Conservation (phyloP, 192 early-diverging fungal genomes). For the Backusella luteola region DNA sequence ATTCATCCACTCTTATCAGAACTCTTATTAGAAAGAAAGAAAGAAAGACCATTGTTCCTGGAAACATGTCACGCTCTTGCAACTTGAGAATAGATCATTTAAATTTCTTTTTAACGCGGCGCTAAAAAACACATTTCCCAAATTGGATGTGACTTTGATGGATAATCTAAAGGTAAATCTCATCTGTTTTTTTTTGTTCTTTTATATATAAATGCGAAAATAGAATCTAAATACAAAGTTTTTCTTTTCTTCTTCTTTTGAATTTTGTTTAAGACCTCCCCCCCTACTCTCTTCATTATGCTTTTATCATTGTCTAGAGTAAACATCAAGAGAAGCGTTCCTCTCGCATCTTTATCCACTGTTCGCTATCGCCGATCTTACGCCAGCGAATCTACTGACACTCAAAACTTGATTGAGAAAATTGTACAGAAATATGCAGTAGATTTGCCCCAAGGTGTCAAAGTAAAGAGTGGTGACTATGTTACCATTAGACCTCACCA, state of each 20-base stretch:
- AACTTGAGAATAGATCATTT: neutral
- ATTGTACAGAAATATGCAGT: slow-evolving; percentile 92
- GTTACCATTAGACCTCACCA: slow-evolving; percentile 90
- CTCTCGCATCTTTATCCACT: neutral
- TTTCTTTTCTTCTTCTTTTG: neutral
- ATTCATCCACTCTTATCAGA: neutral
- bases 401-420: slow-evolving; percentile 92
- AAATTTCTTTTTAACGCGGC: neutral
- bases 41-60: neutral
- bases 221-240: neutral
- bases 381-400: slow-evolving; percentile 23
- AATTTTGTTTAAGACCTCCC: neutral
- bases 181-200: neutral
- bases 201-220: neutral
- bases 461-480: slow-evolving; percentile 89
- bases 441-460: slow-evolving; percentile 61
- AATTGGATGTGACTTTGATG: neutral
- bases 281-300: slow-evolving; percentile 14
- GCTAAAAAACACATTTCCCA: neutral
- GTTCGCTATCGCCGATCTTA: slow-evolving; percentile 6
- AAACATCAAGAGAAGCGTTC: neutral
- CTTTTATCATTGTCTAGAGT: slow-evolving; percentile 8
- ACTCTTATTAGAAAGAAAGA: neutral
- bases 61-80: neutral
- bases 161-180: slow-evolving; percentile 6